These are phyloP conservation scores for Colletotrichum scovillei DNA, from an alignment of 2,329 filamentous ascomycete species.

Conservation along the genomic window DNA sequence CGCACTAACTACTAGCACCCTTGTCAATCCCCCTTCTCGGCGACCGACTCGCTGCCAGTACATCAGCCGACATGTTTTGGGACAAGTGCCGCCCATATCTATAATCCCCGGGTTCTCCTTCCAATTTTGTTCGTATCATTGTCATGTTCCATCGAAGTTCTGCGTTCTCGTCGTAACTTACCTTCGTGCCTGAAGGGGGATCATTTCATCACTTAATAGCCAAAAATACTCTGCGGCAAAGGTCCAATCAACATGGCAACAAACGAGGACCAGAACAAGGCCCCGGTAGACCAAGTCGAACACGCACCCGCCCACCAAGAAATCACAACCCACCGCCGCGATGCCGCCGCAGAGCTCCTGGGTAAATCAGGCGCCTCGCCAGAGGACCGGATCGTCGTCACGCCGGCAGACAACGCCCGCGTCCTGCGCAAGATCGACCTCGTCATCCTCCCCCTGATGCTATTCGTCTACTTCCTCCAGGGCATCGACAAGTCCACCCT, in stretches of 20 bases:
- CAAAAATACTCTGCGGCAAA: neutral
- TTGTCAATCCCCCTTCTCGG: conserved; percentile 3
- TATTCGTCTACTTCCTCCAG: conserved; percentile 72
- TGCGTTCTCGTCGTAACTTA: neutral
- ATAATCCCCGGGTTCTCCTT: neutral
- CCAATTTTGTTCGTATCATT: neutral
- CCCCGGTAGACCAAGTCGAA: conserved; percentile 30
- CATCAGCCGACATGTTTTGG: conserved; percentile 1
- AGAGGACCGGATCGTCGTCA: conserved; percentile 43
- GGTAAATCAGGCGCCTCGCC: conserved; percentile 43
- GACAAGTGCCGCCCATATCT: conserved; percentile 12
- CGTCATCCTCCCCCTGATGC: conserved; percentile 57
- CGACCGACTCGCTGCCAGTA: conserved; percentile 5
- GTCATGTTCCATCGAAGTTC: neutral
- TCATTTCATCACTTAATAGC: neutral
- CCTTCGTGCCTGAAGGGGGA: neutral
- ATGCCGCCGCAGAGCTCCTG: conserved; percentile 59
- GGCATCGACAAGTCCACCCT: conserved; percentile 42
- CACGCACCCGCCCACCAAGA: conserved; percentile 2
- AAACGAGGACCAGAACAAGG: conserved; percentile 13
- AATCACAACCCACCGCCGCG: conserved; percentile 41
- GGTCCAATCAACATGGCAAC: conserved; percentile 15
- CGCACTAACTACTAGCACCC: conserved; percentile 1
- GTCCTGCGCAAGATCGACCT: conserved; percentile 53
- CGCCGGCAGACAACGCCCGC: conserved; percentile 47